phyloP scores from a whole-genome alignment of 108 stramenopile genomes.

The Nitzschia sp. region DNA sequence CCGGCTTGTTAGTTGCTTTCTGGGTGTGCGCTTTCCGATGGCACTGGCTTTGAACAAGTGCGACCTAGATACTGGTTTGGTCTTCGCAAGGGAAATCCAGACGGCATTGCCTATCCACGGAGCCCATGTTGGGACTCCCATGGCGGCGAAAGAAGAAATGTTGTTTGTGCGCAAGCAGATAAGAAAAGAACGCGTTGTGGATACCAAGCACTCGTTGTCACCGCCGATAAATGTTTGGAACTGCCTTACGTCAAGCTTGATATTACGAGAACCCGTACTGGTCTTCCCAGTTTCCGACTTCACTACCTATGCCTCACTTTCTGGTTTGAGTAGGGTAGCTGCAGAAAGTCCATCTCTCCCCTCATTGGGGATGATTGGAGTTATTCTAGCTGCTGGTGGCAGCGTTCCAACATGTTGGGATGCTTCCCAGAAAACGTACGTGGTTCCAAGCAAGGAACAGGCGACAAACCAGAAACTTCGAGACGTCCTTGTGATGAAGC shows the following conservation, averaged over 20 bases:
- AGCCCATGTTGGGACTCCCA: conserved; percentile 63
- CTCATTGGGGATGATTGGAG: conserved; percentile 63
- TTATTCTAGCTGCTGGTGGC: conserved; percentile 67
- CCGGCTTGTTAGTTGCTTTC: conserved; percentile 76
- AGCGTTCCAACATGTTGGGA: conserved; percentile 66
- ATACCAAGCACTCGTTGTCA: background rate
- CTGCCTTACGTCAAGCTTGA: conserved; percentile 70
- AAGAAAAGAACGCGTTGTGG: background rate
- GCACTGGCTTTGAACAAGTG: conserved; percentile 85
- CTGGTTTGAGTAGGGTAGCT: conserved; percentile 55
- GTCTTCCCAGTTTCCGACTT: conserved; percentile 84
- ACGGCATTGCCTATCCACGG: conserved; percentile 74
- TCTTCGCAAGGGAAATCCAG: conserved; percentile 50
- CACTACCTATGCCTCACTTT: conserved; percentile 63
- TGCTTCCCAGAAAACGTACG: conserved; percentile 31
- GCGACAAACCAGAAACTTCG: conserved; percentile 36
- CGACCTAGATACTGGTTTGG: conserved; percentile 59
- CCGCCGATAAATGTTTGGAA: conserved; percentile 65
- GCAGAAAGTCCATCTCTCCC: conserved; percentile 67
- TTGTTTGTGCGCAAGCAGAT: conserved; percentile 62
- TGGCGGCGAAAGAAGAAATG: conserved; percentile 80
- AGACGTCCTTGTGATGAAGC: conserved; percentile 81
- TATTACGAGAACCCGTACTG: conserved; percentile 60
- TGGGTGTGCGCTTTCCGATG: conserved; percentile 88
- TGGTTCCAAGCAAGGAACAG: conserved; percentile 7